A percentile compares a stretch with the other conserved stretches of the same genome.
Conservation (phyloP, 2,329 filamentous ascomycete genomes). For the Hymenoscyphus salicellus region DNA sequence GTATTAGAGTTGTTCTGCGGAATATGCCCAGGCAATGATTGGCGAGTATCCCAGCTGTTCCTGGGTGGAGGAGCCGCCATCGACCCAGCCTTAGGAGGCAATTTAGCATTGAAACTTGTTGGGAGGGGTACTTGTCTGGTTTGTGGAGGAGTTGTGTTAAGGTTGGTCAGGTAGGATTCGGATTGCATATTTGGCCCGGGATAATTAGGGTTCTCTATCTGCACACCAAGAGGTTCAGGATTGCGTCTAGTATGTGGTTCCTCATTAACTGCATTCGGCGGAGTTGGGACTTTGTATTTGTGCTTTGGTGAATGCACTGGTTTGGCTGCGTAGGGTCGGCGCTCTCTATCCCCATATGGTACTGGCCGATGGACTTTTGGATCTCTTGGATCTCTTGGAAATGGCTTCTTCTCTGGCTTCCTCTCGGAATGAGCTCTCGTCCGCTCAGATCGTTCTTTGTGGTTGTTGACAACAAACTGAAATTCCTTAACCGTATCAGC, state of each 20-base stretch:
- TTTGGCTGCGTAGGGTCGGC: not conserved
- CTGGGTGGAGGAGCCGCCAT: too few relatives aligned
- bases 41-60: too few relatives aligned
- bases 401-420: not conserved
- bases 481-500: not conserved
- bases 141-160: too few relatives aligned
- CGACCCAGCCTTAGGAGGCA: too few relatives aligned
- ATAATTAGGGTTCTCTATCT: too few relatives aligned
- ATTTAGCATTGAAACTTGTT: too few relatives aligned
- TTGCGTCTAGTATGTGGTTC: not conserved
- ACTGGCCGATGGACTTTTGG: not conserved
- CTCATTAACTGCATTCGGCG: not conserved
- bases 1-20: too few relatives aligned
- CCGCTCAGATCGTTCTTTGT: not conserved
- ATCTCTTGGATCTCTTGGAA: not conserved
- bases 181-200: too few relatives aligned
- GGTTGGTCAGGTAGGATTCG: too few relatives aligned
- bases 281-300: not conserved
- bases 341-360: not conserved
- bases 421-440: not conserved
- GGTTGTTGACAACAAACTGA: not conserved
- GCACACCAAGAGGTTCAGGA: not conserved
- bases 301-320: not conserved
- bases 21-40: too few relatives aligned
- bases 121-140: too few relatives aligned